Evolutionary conservation across 2,329 filamentous ascomycete species (phyloP), one percentile per base, ranked within the genome.

Genomic region (Paracamarosporium sp.): DNA sequence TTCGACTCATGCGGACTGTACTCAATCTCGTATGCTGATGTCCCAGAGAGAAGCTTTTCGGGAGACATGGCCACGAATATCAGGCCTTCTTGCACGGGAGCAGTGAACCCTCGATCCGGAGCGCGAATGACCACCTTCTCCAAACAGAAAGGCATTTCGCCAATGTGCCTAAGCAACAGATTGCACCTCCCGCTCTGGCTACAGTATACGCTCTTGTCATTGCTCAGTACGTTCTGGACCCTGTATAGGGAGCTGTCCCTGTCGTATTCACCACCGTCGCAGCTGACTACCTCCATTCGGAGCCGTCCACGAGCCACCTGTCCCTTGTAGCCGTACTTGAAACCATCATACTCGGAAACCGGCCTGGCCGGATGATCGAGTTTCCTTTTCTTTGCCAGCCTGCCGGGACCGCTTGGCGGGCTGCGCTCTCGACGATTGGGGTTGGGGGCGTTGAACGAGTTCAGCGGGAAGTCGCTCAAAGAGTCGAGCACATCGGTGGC

Each of bases 151-250:
- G 90, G 86, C 1, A 90, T 90, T 35, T 88, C 88, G 43, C 91
- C 92, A 63, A 90, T 88, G 73, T 98, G 94, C 57, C 87, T 86
- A 55, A 98, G 78, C 12, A 98, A 83, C 66, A 98, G 87, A 71
- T 97, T 97, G 79, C 93, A 97, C 56, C 88, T 86, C 60, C 90
- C 90, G n/a, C 87, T 88, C 73, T 94, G 91, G 35, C 93, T 96
- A 77, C 93, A 96, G 73, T 97, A 98, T 2, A 97, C 92, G 11
- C 90, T 91, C 56, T 83, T 83, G 76, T 98, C 92, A 73, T 93
- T 88, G 65, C 86, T 88, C 60, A 98, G 82, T 27, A 97, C 88
- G 73, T 97, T 97, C 65, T 93, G 91, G 12, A 76, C 67, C 17
- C 65, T 63, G 62, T 77, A 75, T 28, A 77, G 78, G 33, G 81